Evolutionary conservation across 495 filamentous ascomycete genomes (phyloP).

Genomic region (Penicillium salamii): DNA sequence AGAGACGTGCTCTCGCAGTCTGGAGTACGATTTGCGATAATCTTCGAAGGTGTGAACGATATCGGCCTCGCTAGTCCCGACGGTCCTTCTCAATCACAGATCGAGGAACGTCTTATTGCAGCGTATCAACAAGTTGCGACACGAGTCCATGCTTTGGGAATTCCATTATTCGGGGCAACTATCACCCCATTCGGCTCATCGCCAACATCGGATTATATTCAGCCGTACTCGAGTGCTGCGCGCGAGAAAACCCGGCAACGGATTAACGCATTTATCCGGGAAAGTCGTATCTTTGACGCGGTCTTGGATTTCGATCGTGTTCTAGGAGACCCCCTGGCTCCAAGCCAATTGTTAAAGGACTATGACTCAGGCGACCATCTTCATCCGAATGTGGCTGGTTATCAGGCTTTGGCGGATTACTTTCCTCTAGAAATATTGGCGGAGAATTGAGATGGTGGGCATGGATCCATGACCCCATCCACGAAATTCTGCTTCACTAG

Average conservation of each 20-base stretch:
- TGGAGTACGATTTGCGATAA: constrained; percentile 59
- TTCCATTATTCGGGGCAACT: constrained; percentile 61
- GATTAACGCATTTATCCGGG: constrained; percentile 63
- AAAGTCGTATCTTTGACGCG: constrained; percentile 55
- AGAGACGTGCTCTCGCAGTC: constrained; percentile 59
- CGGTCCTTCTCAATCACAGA: constrained; percentile 42
- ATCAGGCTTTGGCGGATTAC: constrained; percentile 57
- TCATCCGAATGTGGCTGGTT: constrained; percentile 67
- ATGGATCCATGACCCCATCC: no score
- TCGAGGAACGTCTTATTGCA: constrained; percentile 50
- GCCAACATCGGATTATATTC: constrained; percentile 25
- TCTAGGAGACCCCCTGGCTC: constrained; percentile 48
- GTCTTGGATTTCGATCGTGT: constrained; percentile 63
- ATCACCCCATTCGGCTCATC: constrained; percentile 62
- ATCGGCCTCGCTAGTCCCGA: constrained; percentile 54
- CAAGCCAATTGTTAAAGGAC: constrained; percentile 39
- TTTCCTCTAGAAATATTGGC: constrained; percentile 59
- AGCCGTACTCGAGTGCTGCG: constrained; percentile 52
- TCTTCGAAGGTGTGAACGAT: constrained; percentile 77
- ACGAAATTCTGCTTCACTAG: no score
- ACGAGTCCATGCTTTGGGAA: constrained; percentile 53
- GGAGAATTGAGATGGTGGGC: not conserved
- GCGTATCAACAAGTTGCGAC: constrained; percentile 57
- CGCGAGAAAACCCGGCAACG: constrained; percentile 55
- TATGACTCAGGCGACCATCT: constrained; percentile 69